Evolutionary conservation across 2,329 filamentous ascomycete genomes (phyloP).

Genomic region (Fonsecaea monophora): DNA sequence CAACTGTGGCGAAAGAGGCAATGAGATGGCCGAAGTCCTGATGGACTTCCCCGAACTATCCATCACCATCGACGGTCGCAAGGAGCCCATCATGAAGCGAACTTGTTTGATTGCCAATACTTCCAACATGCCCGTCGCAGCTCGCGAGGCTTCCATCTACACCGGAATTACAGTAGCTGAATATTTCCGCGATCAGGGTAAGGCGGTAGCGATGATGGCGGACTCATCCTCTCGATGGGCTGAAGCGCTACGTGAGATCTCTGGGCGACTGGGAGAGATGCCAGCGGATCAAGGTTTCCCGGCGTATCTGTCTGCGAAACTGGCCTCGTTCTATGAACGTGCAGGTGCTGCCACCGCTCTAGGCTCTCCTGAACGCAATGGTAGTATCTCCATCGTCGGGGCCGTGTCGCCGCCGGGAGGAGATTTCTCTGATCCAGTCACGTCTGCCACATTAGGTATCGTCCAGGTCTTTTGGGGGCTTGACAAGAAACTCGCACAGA

Average conservation of each 20-base stretch:
- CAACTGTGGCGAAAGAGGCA: constrained; percentile 79
- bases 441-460: constrained; percentile 89
- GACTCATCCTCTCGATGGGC: constrained; percentile 98
- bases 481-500: constrained; percentile 98
- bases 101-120: constrained; percentile 98
- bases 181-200: constrained; percentile 96
- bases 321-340: constrained; percentile 99
- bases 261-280: constrained; percentile 98
- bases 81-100: constrained; percentile 99
- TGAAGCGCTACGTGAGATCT: constrained; percentile 97
- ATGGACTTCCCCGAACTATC: constrained; percentile 99
- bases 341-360: constrained; percentile 85
- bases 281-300: constrained; percentile 99
- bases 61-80: constrained; percentile 90
- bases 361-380: constrained; percentile 84
- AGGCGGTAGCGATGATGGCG: constrained; percentile 99
- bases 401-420: constrained; percentile 96
- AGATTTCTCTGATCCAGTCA: constrained; percentile 99
- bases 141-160: constrained; percentile 98
- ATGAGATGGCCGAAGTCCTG: constrained; percentile 99
- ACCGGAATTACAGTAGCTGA: constrained; percentile 94
- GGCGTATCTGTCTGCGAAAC: constrained; percentile 93
- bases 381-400: constrained; percentile 96
- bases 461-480: constrained; percentile 99
- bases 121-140: constrained; percentile 99